Evolutionary conservation across 192 early-diverging fungal species (phyloP), one percentile per base, ranked within the genome.

Genomic region (Martensiomyces pterosporus): DNA sequence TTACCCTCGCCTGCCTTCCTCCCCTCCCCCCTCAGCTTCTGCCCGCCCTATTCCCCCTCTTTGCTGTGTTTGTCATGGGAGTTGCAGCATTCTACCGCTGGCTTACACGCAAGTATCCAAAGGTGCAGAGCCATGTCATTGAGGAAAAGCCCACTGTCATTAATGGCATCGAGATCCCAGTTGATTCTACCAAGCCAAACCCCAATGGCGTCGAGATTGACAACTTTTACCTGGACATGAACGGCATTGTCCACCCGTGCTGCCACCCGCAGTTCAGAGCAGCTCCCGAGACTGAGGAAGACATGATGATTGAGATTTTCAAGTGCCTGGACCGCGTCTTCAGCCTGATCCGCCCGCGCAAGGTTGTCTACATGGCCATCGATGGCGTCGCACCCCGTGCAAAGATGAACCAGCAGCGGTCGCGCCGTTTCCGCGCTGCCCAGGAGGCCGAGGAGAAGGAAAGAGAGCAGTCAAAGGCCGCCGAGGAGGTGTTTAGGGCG

Each of bases 371-470:
- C 65, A 93, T 99, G 89, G 97, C 97, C 45, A 90, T 99, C 44
- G 88, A 90, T 52, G 95, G 97, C 17, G 97, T 99, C n/a, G 97
- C 97, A 1, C 97, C 97, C 34, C 81, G 97, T 17, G 97, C 97
- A 16, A 99, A 99, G 52, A 97, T 99, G 95, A 99, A 99, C 67
- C 97, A 99, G 64, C 97, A 99, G 57, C 86, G 97, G 17, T 88
- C 94, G 24, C 87, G 97, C 53, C 88, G 97, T 39, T 99, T 99
- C 82, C 85, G 93, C 21, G 86, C 95, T 2, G 84, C 93, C 9
- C 89, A 90, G 53, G 91, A 93, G 40, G 70, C 56, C 3, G 61
- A 67, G 39, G 61, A 67, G 49, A 65, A 63, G 41, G 60, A 55
- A 24, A 23, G n/a, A 37, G 53, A 57, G 27, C 53, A 67, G 18